Conservation (phyloP, 1,284 basidiomycete genomes). For the Ustilago shanxiensis region DNA sequence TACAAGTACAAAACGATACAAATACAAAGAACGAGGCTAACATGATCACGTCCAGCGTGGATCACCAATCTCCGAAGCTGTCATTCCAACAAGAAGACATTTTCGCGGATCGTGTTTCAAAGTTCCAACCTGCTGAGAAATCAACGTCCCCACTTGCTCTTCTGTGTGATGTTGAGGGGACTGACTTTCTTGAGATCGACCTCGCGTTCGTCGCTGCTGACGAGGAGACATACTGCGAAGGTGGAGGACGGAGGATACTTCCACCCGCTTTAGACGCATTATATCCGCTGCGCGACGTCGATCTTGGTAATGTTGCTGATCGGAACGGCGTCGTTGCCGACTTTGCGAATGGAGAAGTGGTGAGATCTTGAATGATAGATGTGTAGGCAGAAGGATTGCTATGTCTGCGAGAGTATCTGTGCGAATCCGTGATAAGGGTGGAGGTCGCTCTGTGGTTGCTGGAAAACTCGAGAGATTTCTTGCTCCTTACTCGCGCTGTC, state of each 20-base stretch:
- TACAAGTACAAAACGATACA: slow-evolving; percentile 14
- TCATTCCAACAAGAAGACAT: slow-evolving; percentile 1
- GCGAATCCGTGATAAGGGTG: slow-evolving; percentile 17
- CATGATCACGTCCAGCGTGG: not conserved
- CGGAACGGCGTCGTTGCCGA: slow-evolving; percentile 21
- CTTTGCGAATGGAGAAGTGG: slow-evolving; percentile 27
- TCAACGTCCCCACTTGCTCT: slow-evolving; percentile 5
- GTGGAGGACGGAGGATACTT: slow-evolving; percentile 22
- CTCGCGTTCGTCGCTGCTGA: not conserved
- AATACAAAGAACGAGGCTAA: slow-evolving; percentile 4
- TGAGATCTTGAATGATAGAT: slow-evolving; percentile 36
- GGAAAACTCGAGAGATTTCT: slow-evolving; percentile 12
- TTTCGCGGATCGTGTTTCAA: slow-evolving; percentile 17
- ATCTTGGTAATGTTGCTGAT: slow-evolving; percentile 37
- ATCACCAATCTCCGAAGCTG: not conserved
- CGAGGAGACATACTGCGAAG: not conserved
- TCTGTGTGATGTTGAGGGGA: not conserved
- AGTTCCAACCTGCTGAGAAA: slow-evolving; percentile 35
- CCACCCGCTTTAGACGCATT: not conserved
- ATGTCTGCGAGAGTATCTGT: slow-evolving; percentile 21
- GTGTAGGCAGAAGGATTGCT: slow-evolving; percentile 17
- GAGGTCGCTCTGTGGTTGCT: slow-evolving; percentile 7
- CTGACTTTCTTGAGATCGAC: not conserved
- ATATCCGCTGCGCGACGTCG: slow-evolving; percentile 10
- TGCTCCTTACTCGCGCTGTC: not conserved